Percentiles rank a stretch among this genome's conserved stretches.
Conservation (phyloP, 306 rosid species). For the Casuarina glauca region DNA sequence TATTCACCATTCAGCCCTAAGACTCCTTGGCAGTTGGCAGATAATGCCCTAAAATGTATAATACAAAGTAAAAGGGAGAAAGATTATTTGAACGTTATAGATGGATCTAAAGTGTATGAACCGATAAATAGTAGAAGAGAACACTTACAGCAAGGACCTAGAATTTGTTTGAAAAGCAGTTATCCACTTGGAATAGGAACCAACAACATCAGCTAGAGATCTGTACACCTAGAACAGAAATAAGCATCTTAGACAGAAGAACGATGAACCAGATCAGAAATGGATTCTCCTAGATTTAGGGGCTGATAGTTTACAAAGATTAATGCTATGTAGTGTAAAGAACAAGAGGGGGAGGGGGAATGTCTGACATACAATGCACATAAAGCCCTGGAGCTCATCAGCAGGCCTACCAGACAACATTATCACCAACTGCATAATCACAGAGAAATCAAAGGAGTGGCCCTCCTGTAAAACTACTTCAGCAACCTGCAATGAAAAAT, state of each 20-base stretch:
- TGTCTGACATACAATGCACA: constrained; percentile 70
- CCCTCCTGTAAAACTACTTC: constrained; percentile 88
- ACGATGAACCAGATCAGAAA: constrained; percentile 9
- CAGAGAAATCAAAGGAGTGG: constrained; percentile 72
- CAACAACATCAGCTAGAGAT: constrained; percentile 87
- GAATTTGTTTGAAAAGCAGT: constrained; percentile 69
- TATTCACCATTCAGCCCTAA: constrained; percentile 18
- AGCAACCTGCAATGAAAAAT: constrained; percentile 69
- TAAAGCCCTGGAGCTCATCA: constrained; percentile 74
- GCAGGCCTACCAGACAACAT: constrained; percentile 71
- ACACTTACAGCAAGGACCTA: constrained; percentile 77
- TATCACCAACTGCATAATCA: constrained; percentile 84
- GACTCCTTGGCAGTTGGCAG: constrained; percentile 15
- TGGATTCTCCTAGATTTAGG: constrained; percentile 2
- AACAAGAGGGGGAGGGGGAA: constrained; percentile 17
- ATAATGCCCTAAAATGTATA: constrained; percentile 14
- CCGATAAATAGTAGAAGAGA: constrained; percentile 26
- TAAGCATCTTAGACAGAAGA: constrained; percentile 28
- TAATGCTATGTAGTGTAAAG: constrained; percentile 8
- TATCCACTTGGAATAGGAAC: constrained; percentile 87
- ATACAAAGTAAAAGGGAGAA: neutral
- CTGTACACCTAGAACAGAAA: constrained; percentile 70
- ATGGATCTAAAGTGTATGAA: constrained; percentile 16
- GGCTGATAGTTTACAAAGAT: neutral
- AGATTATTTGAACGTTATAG: constrained; percentile 9